These are phyloP conservation scores for Fusarium buharicum DNA, from an alignment of 2,329 filamentous ascomycete genomes.

Conservation along the genomic window DNA sequence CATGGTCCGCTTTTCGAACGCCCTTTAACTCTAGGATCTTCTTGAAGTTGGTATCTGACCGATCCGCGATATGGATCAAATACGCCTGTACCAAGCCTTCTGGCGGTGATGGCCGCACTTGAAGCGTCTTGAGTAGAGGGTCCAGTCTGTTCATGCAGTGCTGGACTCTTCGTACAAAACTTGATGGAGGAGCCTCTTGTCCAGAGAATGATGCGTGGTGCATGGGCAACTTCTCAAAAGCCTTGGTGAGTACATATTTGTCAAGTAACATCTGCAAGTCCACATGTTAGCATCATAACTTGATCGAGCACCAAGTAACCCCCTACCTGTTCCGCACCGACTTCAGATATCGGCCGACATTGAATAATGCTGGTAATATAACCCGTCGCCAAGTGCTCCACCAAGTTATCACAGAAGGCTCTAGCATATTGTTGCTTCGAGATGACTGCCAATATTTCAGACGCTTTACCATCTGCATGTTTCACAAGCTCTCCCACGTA, in stretches of 20 bases:
- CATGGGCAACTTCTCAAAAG: constrained; percentile 76
- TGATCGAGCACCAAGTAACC: background rate
- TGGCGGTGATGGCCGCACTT: constrained; percentile 89
- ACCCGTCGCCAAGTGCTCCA: constrained; percentile 82
- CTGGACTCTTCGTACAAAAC: constrained; percentile 88
- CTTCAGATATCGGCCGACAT: constrained; percentile 90
- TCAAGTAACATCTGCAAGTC: constrained; percentile 85
- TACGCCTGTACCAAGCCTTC: constrained; percentile 97
- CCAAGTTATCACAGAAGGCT: constrained; percentile 95
- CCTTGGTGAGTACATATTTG: constrained; percentile 88
- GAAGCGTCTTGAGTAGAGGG: constrained; percentile 92
- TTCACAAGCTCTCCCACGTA: constrained; percentile 86
- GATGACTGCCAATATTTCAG: constrained; percentile 79
- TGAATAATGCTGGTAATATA: constrained; percentile 88
- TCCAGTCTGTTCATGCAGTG: constrained; percentile 87
- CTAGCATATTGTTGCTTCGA: constrained; percentile 94
- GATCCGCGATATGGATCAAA: constrained; percentile 94
- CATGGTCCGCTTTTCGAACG: constrained; percentile 84
- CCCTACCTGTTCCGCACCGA: constrained; percentile 86
- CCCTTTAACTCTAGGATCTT: constrained; percentile 97
- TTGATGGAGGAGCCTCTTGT: constrained; percentile 58
- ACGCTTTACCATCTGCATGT: constrained; percentile 75
- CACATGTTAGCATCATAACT: constrained; percentile 37
- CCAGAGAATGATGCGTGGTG: constrained; percentile 63
- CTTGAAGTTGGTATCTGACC: constrained; percentile 92